A percentile compares a stretch with the other conserved stretches of the same genome.
These are phyloP conservation scores for Clonostachys chloroleuca DNA, from an alignment of 2,329 filamentous ascomycete species.

Conservation along the genomic window DNA sequence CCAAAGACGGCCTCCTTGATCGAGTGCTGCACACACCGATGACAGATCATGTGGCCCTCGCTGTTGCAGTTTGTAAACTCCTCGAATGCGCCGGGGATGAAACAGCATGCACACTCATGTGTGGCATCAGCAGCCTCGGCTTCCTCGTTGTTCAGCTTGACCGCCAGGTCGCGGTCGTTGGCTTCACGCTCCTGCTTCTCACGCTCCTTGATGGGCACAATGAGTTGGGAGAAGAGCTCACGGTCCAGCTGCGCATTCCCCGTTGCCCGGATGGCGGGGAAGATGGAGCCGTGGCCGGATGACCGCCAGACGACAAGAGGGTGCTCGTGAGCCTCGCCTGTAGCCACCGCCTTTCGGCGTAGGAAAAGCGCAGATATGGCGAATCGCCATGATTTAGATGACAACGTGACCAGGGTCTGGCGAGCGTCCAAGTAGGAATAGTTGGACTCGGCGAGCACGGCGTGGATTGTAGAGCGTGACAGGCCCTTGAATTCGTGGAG, in stretches of 20 bases:
- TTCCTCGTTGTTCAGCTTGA: constrained; percentile 51
- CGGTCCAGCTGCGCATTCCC: constrained; percentile 60
- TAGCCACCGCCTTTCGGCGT: constrained; percentile 53
- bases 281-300: constrained; percentile 46
- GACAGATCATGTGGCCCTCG: constrained; percentile 70
- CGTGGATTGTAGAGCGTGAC: constrained; percentile 69
- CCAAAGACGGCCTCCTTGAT: constrained; percentile 88
- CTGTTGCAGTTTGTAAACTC: constrained; percentile 68
- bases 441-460: constrained; percentile 76
- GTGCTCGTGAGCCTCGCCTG: constrained; percentile 53
- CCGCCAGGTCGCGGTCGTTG: constrained; percentile 47
- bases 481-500: constrained; percentile 74
- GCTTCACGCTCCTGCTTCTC: constrained; percentile 37
- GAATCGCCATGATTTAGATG: constrained; percentile 73
- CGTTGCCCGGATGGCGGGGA: constrained; percentile 61
- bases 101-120: constrained; percentile 78
- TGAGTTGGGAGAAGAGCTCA: constrained; percentile 55
- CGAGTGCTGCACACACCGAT: constrained; percentile 77
- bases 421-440: constrained; percentile 72
- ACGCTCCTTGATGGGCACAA: constrained; percentile 45
- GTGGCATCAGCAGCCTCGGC: constrained; percentile 51
- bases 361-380: constrained; percentile 68
- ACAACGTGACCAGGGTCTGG: constrained; percentile 63
- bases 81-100: constrained; percentile 65
- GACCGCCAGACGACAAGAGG: constrained; percentile 59